A percentile compares a stretch with the other conserved stretches of the same genome.
phyloP scores from a whole-genome alignment of 2,329 filamentous ascomycete genomes.

The Thyridium curvatum region DNA sequence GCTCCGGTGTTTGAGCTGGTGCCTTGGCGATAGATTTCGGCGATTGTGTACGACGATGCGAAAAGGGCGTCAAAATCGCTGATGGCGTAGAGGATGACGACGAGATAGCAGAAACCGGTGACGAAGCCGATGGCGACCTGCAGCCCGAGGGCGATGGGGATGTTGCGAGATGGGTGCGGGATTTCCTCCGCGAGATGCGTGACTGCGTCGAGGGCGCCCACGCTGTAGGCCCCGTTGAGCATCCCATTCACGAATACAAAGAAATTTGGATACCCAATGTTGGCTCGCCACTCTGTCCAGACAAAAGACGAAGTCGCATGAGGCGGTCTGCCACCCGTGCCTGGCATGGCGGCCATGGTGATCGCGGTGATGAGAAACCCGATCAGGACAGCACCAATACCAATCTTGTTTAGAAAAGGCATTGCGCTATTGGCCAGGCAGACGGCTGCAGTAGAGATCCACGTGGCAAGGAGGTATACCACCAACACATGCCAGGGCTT shows the following conservation, averaged over 20 bases:
- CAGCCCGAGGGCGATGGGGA: conserved; percentile 46
- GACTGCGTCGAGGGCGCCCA: conserved; percentile 60
- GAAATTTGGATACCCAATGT: conserved; percentile 31
- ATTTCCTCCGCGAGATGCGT: conserved; percentile 63
- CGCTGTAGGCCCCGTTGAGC: conserved; percentile 62
- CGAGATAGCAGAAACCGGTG: conserved; percentile 44
- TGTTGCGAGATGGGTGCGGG: conserved; percentile 39
- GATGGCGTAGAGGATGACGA: conserved; percentile 52
- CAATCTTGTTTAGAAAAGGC: conserved; percentile 46
- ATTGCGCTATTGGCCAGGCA: conserved; percentile 49
- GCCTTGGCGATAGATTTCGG: conserved; percentile 58
- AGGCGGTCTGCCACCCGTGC: conserved; percentile 17
- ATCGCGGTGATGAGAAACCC: conserved; percentile 48
- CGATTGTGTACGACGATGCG: conserved; percentile 52
- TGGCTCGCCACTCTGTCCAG: conserved; percentile 30
- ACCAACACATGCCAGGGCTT: conserved; percentile 37
- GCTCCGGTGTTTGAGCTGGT: conserved; percentile 44
- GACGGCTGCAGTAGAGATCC: conserved; percentile 29
- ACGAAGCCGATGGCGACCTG: conserved; percentile 44
- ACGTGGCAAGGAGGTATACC: conserved; percentile 31
- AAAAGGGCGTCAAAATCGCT: conserved; percentile 45
- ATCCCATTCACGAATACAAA: conserved; percentile 35
- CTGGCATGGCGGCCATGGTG: conserved; percentile 47
- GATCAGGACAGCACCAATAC: too few species aligned
- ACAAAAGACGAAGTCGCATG: conserved; percentile 29